Evolutionary conservation across 495 filamentous ascomycete species (phyloP).

Genomic region (Penicillium robsamsonii): DNA sequence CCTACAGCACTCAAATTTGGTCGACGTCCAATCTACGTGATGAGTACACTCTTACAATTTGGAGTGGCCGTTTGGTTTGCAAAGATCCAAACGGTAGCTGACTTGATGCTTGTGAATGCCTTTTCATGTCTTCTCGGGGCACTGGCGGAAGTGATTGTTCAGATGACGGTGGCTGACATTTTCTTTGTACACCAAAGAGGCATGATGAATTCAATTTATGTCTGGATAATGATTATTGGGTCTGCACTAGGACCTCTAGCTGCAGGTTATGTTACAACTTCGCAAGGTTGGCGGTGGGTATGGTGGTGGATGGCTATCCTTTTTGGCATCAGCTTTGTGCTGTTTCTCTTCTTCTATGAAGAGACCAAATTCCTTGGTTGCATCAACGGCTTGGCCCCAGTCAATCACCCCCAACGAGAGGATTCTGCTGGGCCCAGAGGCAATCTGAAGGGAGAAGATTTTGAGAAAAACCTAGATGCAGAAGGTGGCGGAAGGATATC

Average conservation of each 20-base stretch:
- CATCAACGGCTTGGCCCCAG: too few relatives aligned
- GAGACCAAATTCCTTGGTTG: slow-evolving; percentile 23
- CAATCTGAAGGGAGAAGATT: background rate
- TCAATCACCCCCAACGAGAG: background rate
- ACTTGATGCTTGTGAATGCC: slow-evolving; percentile 27
- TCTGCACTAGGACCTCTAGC: slow-evolving; percentile 38
- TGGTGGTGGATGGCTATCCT: slow-evolving; percentile 53
- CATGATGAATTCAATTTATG: slow-evolving; percentile 40
- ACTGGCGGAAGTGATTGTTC: slow-evolving; percentile 14
- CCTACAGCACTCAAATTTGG: background rate
- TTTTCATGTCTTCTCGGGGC: slow-evolving; percentile 17
- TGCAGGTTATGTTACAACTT: slow-evolving; percentile 41
- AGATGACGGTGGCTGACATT: slow-evolving; percentile 42
- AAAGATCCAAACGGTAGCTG: slow-evolving; percentile 33
- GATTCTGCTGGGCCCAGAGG: background rate
- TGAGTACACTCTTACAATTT: slow-evolving; percentile 36
- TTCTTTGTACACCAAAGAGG: slow-evolving; percentile 51
- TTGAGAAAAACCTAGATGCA: too few relatives aligned
- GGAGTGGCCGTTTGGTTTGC: slow-evolving; percentile 41
- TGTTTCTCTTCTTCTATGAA: slow-evolving; percentile 14
- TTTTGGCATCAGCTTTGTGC: slow-evolving; percentile 28
- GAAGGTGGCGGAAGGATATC: too few relatives aligned
- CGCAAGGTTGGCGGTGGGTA: slow-evolving; percentile 50
- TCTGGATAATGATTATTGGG: slow-evolving; percentile 33
- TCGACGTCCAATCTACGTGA: slow-evolving; percentile 42